These are phyloP conservation scores for Boletus smithii DNA, from an alignment of 1,284 basidiomycete genomes.

Conservation along the genomic window DNA sequence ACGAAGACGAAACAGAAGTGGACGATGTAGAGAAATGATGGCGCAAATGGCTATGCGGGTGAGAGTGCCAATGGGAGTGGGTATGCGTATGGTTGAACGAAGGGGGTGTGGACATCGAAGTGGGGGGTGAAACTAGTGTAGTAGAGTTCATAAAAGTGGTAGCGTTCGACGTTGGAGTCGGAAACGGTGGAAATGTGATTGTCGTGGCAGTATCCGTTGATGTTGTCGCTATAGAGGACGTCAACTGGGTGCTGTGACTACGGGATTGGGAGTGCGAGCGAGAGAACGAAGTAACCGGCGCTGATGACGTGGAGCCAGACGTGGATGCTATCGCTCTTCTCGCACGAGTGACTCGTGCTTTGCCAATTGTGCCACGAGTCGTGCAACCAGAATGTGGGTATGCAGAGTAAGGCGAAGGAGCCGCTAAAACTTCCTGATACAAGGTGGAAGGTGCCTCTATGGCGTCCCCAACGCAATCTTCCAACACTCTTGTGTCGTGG, in stretches of 20 bases:
- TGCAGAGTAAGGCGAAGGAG: slow-evolving; percentile 57
- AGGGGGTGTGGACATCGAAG: not conserved
- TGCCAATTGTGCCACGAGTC: slow-evolving; percentile 40
- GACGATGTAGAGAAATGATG: slow-evolving; percentile 1
- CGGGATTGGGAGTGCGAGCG: not conserved
- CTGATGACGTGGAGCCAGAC: slow-evolving; percentile 10
- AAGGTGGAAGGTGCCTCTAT: slow-evolving; percentile 59
- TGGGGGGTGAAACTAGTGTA: not conserved
- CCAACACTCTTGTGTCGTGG: slow-evolving; percentile 56
- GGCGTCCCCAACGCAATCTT: slow-evolving; percentile 54
- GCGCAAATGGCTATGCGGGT: too few species aligned
- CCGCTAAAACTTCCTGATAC: slow-evolving; percentile 58
- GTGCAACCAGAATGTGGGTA: slow-evolving; percentile 56
- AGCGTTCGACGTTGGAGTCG: not conserved
- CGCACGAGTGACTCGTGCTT: slow-evolving; percentile 36
- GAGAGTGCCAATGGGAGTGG: not conserved
- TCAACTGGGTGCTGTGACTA: not conserved
- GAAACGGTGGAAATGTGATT: slow-evolving; percentile 8
- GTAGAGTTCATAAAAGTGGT: not conserved
- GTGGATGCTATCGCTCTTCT: slow-evolving; percentile 22
- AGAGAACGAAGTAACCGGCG: slow-evolving; percentile 8
- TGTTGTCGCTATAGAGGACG: slow-evolving; percentile 1
- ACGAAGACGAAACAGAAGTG: not conserved
- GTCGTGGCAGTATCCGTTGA: slow-evolving; percentile 5
- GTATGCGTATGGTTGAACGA: slow-evolving; percentile 2